Conservation (phyloP, 805 yeast genomes). For the Suhomyces emberorum region DNA sequence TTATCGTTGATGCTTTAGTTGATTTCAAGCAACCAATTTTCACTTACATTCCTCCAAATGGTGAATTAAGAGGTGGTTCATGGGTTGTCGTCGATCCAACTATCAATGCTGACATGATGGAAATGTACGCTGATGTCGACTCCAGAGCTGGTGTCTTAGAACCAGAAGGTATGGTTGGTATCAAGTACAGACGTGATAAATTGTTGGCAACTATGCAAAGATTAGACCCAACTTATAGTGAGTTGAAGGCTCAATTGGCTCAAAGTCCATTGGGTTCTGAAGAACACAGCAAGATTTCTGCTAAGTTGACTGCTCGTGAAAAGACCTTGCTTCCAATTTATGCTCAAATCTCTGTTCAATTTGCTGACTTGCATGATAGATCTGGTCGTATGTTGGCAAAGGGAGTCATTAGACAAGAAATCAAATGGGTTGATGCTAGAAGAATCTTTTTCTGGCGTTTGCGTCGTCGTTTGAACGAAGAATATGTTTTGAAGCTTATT, state of each 20-base stretch:
- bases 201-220: conserved; percentile 87
- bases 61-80: conserved; percentile 99
- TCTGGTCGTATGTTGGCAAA: conserved; percentile 97
- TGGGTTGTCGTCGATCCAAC: conserved; percentile 99
- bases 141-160: conserved; percentile 97
- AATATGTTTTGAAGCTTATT: conserved; percentile 74
- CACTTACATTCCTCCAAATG: conserved; percentile 96
- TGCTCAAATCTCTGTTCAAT: conserved; percentile 88
- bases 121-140: conserved; percentile 96
- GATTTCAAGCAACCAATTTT: conserved; percentile 95
- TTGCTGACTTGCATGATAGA: conserved; percentile 97
- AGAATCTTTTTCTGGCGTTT: conserved; percentile 98
- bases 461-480: conserved; percentile 93
- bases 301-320: conserved; percentile 76
- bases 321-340: conserved; percentile 78
- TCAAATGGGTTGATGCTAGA: conserved; percentile 85
- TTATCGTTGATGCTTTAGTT: conserved; percentile 94
- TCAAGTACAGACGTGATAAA: conserved; percentile 93
- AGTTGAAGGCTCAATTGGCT: conserved; percentile 58
- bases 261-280: conserved; percentile 54
- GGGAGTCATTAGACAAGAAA: conserved; percentile 81
- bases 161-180: conserved; percentile 99
- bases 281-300: conserved; percentile 61
- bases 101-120: conserved; percentile 96
- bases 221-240: conserved; percentile 73